phyloP scores from a whole-genome alignment of 352 stramenopile species.

The Globisporangium yorkense region DNA sequence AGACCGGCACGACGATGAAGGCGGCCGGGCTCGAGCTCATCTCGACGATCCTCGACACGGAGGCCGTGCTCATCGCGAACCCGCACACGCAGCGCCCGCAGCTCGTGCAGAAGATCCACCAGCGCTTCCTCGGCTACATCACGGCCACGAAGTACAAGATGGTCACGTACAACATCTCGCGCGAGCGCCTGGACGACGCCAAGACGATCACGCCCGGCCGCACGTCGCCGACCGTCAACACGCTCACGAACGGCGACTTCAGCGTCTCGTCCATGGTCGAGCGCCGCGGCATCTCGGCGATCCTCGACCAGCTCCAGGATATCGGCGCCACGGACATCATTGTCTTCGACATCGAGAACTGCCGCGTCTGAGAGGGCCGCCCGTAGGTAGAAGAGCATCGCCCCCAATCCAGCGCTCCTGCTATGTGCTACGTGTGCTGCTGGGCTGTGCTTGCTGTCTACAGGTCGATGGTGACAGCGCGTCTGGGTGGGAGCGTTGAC shows the following conservation, averaged over 20 bases:
- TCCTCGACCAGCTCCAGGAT: slow-evolving; percentile 96
- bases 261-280: slow-evolving; percentile 92
- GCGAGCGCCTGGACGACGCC: slow-evolving; percentile 84
- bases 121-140: slow-evolving; percentile 96
- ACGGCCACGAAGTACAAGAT: slow-evolving; percentile 97
- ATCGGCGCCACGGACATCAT: slow-evolving; percentile 96
- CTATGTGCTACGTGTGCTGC: not conserved
- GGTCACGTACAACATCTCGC: slow-evolving; percentile 96
- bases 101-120: slow-evolving; percentile 79
- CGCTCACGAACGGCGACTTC: slow-evolving; percentile 79
- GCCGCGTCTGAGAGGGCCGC: slow-evolving; percentile 51
- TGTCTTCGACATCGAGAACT: slow-evolving; percentile 95
- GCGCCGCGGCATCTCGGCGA: slow-evolving; percentile 85
- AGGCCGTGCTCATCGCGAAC: slow-evolving; percentile 92
- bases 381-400: slow-evolving; percentile 1
- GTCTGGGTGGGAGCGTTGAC: not conserved
- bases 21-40: slow-evolving; percentile 95
- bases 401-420: not conserved
- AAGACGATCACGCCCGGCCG: slow-evolving; percentile 93
- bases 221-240: slow-evolving; percentile 91
- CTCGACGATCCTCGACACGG: slow-evolving; percentile 88
- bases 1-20: slow-evolving; percentile 98
- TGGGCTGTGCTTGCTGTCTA: slow-evolving; percentile 2
- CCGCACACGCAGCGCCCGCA: slow-evolving; percentile 65
- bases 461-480: slow-evolving; percentile 10